These are phyloP conservation scores for Corynascus novoguineensis DNA, from an alignment of 495 filamentous ascomycete genomes.

Conservation along the genomic window DNA sequence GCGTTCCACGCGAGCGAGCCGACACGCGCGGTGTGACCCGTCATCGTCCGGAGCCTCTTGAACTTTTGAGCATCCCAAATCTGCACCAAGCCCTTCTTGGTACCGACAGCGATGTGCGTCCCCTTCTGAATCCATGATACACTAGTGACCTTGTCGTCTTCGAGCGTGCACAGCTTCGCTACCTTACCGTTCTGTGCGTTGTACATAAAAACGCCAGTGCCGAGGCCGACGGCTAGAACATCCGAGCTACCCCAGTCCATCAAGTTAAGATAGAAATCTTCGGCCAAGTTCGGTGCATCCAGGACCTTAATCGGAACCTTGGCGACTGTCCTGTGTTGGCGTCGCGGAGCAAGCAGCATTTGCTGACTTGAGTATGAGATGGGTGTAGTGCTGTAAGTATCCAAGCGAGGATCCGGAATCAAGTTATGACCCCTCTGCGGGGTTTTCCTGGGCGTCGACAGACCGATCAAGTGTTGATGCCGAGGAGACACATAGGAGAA, in stretches of 20 bases:
- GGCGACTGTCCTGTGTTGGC: constrained; percentile 79
- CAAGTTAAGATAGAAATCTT: constrained; percentile 95
- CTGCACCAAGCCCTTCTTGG: constrained; percentile 85
- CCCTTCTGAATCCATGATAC: constrained; percentile 97
- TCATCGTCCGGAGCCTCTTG: constrained; percentile 87
- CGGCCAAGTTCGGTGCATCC: constrained; percentile 90
- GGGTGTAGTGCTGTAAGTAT: constrained; percentile 89
- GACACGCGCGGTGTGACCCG: constrained; percentile 85
- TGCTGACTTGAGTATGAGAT: constrained; percentile 85
- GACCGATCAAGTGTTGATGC: constrained; percentile 58
- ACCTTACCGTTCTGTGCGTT: constrained; percentile 81
- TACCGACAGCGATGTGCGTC: constrained; percentile 91
- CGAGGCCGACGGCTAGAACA: constrained; percentile 84
- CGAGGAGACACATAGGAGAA: constrained; percentile 87
- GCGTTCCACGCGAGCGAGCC: constrained; percentile 95
- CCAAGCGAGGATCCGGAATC: constrained; percentile 79
- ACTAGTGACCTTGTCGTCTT: constrained; percentile 90
- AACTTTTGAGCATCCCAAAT: constrained; percentile 93
- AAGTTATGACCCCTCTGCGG: constrained; percentile 79
- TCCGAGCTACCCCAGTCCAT: constrained; percentile 98
- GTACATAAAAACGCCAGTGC: constrained; percentile 98
- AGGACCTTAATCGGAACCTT: constrained; percentile 98
- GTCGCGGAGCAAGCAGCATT: constrained; percentile 82
- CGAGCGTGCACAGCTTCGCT: constrained; percentile 86
- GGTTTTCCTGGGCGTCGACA: constrained; percentile 81